Evolutionary conservation across 2,329 filamentous ascomycete species (phyloP), one percentile per base, ranked within the genome.

Genomic region (Thermoascus crustaceus): DNA sequence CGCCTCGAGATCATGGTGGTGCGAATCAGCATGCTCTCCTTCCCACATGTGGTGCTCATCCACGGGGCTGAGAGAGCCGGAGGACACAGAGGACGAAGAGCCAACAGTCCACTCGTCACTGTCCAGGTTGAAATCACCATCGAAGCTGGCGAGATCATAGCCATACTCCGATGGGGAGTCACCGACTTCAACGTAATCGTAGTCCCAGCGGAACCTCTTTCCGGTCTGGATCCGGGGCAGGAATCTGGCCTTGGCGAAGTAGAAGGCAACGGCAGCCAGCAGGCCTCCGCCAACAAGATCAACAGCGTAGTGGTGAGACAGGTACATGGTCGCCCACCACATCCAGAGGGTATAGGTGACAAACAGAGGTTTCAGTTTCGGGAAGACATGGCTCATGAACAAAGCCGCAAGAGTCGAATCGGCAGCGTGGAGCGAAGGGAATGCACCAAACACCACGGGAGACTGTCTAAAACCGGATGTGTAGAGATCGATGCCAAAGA

Each of bases 301-400:
- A 25, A 96, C 83, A 20, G 88, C 89, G 58, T 96, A 96, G 67
- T 96, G 89, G 64, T 96, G 89, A 53, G 85, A 93, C 34, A 96
- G 76, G 57, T 96, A 95, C 86, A 96, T 94, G 48, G 89, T 96
- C 8, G 88, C 84, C 87, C 89, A 96, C 85, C 87, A 95, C 52
- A 95, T 80, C 89, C 89, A 95, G 56, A 83, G 75, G 29, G 83
- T 82, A 62, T 95, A 96, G 45, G 75, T 71, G 44, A 88, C 75
- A 63, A 93, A 94, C 35, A 91, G 64, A 8, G 81, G 78, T 47
- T 83, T 79, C 47, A 93, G 74, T 42, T 77, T 78, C 4, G 89
- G 89, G 70, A 96, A 95, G 58, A 85, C 80, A 63, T 93, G 82
- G 61, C 82, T 85, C 80, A 96, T 84, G 70, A 95, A 94, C 10